Evolutionary conservation across 371 early-diverging fungal genomes (phyloP).

Genomic region (Mortierella sp.): DNA sequence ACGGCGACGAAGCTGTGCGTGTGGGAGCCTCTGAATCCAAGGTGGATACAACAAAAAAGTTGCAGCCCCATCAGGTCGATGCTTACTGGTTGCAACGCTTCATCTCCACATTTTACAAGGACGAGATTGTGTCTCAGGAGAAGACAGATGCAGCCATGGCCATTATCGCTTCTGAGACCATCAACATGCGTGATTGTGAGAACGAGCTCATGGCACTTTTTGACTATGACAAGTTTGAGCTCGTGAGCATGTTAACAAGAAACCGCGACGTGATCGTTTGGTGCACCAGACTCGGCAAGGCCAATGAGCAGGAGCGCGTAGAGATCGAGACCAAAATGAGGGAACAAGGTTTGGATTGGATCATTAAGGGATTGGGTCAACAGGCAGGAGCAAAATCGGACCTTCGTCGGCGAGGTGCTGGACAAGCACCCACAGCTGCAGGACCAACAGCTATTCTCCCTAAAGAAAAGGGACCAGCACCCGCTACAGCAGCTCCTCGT

Average conservation of each 20-base stretch:
- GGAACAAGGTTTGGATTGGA: slow-evolving; percentile 63
- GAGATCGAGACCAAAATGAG: slow-evolving; percentile 40
- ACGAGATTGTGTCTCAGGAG: slow-evolving; percentile 87
- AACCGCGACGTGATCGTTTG: slow-evolving; percentile 92
- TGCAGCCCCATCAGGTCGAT: slow-evolving; percentile 87
- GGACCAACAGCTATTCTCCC: slow-evolving; percentile 53
- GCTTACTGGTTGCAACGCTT: slow-evolving; percentile 97
- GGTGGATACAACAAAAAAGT: slow-evolving; percentile 55
- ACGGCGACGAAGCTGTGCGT: slow-evolving; percentile 57
- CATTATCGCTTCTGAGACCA: slow-evolving; percentile 73
- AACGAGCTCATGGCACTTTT: slow-evolving; percentile 94
- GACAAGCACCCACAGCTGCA: slow-evolving; percentile 76
- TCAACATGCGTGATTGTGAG: slow-evolving; percentile 87
- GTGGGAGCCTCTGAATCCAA: slow-evolving; percentile 58
- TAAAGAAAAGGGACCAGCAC: slow-evolving; percentile 50
- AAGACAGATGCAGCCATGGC: slow-evolving; percentile 83
- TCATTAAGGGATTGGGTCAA: slow-evolving; percentile 73
- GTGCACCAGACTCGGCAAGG: slow-evolving; percentile 89
- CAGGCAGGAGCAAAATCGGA: slow-evolving; percentile 62
- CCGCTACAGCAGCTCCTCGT: slow-evolving; percentile 63
- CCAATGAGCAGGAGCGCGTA: slow-evolving; percentile 53
- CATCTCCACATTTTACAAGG: slow-evolving; percentile 81
- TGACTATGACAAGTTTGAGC: slow-evolving; percentile 93
- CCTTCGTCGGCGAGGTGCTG: slow-evolving; percentile 77
- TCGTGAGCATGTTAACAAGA: slow-evolving; percentile 86